Base-by-base conservation (phyloP, 768 basidiomycete genomes). In the Boletus insuetus region DNA sequence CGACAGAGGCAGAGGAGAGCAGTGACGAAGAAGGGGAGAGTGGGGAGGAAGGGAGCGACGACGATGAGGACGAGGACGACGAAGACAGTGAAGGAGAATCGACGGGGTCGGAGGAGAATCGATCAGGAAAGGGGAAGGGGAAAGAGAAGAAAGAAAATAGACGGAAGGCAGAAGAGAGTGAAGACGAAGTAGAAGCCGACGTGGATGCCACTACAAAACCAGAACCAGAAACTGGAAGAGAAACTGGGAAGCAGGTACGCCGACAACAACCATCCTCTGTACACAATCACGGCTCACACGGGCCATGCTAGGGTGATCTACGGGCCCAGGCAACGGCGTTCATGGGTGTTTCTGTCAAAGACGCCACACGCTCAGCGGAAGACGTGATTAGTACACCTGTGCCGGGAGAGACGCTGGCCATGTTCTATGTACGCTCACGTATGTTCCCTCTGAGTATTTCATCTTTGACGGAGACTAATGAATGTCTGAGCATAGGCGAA, bases 381-480 rank as follows among this genome's bases (percentile, higher is more conserved):
- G 91, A 94, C 55, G 69, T 81, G 1, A 66, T 88, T 26, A 88
- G 86, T 61, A 94, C 91, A 0, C 94, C 94, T 0, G 75, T 87
- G 4, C 91, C 91, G 0, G 91, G 91, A 12, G 94, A 96, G 69
- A 89, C 88, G 0, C 72, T 94, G 9, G 86, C 91, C 0, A 78
- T 79, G 70, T 95, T 95, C 68, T 95, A 93, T 62, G 83, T 87
- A 6, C 83, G 92, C 9, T 85, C 88, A 17, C 82, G 90, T 87
- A 67, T 61, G 87, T 76, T 20, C 8, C 12, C 13, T 37, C 9
- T 37, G 37, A 1, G 9, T 38, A 17, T 1, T 13, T 6, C 6
- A 9, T 37, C 3, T 10, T 13, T 0, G n/a, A 31, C 14, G 5
- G 9, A 29, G 37, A 24, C 37, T 53, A 32, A 60, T 13, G 4